phyloP scores from a whole-genome alignment of 495 filamentous ascomycete genomes.

The Arthonia radiata region DNA sequence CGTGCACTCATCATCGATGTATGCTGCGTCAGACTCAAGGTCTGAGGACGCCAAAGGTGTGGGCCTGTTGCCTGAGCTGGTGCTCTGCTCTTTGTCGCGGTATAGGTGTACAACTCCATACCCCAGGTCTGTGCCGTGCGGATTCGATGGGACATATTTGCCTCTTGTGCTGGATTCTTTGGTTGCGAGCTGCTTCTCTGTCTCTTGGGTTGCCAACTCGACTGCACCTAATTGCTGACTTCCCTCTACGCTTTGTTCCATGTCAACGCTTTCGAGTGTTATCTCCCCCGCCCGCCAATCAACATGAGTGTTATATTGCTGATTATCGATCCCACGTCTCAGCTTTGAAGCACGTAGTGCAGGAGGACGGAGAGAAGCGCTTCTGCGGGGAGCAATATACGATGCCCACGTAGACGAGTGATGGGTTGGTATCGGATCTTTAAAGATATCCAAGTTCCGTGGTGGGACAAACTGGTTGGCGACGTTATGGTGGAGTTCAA shows the following conservation, averaged over 20 bases:
- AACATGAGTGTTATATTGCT: too few species aligned
- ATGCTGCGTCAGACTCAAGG: conserved; percentile 9
- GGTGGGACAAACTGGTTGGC: too few species aligned
- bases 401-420: too few species aligned
- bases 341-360: too few species aligned
- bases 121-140: conserved; percentile 55
- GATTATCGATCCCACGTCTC: too few species aligned
- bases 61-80: conserved; percentile 10
- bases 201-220: conserved; percentile 9
- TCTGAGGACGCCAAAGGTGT: conserved; percentile 4
- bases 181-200: too few species aligned
- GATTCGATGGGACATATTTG: conserved; percentile 46
- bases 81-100: conserved; percentile 53
- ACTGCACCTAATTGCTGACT: conserved; percentile 6
- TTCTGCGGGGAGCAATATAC: too few species aligned
- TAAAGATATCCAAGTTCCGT: too few species aligned
- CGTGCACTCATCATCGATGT: conserved; percentile 44
- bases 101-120: conserved; percentile 93
- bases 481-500: conserved; percentile 85
- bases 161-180: conserved; percentile 47
- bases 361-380: too few species aligned
- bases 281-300: conserved; percentile 44
- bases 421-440: too few species aligned
- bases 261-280: conserved; percentile 41
- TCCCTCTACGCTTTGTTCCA: conserved; percentile 17